Percentiles rank a stretch among this genome's conserved stretches.
These are phyloP conservation scores for Soucietia sequanensis DNA, from an alignment of 805 yeast genomes.

Conservation along the genomic window DNA sequence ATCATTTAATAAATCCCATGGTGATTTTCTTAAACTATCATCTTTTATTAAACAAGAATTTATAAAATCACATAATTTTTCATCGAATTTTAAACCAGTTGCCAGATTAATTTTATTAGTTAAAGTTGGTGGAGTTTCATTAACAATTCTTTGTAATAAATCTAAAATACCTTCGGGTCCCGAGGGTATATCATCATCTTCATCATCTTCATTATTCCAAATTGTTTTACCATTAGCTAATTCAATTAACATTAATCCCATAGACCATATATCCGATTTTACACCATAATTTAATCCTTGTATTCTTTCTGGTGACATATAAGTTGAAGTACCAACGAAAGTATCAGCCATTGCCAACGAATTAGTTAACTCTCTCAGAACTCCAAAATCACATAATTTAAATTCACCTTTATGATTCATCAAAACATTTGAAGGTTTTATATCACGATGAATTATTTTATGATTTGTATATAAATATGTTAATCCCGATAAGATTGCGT, in stretches of 20 bases:
- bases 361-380: slow-evolving; percentile 84
- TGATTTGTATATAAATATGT: slow-evolving; percentile 79
- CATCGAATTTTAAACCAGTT: slow-evolving; percentile 35
- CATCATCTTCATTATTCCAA: slow-evolving; percentile 54
- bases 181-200: slow-evolving; percentile 22
- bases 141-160: slow-evolving; percentile 85
- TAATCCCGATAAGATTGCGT: slow-evolving; percentile 75
- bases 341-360: slow-evolving; percentile 88
- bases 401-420: slow-evolving; percentile 84
- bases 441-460: slow-evolving; percentile 91
- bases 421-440: slow-evolving; percentile 91
- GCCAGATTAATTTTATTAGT: slow-evolving; percentile 27
- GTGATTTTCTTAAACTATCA: slow-evolving; percentile 64
- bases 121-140: slow-evolving; percentile 84
- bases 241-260: slow-evolving; percentile 88
- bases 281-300: slow-evolving; percentile 92
- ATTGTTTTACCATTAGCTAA: slow-evolving; percentile 84
- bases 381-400: slow-evolving; percentile 96
- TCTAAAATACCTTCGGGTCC: slow-evolving; percentile 87
- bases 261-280: slow-evolving; percentile 97
- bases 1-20: slow-evolving; percentile 58
- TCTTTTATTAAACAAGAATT: slow-evolving; percentile 73
- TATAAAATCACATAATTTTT: slow-evolving; percentile 62
- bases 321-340: slow-evolving; percentile 96
- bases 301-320: slow-evolving; percentile 95